Base-by-base conservation (phyloP, 202 grass and related monocot genomes). In the Zoysia matrella region DNA sequence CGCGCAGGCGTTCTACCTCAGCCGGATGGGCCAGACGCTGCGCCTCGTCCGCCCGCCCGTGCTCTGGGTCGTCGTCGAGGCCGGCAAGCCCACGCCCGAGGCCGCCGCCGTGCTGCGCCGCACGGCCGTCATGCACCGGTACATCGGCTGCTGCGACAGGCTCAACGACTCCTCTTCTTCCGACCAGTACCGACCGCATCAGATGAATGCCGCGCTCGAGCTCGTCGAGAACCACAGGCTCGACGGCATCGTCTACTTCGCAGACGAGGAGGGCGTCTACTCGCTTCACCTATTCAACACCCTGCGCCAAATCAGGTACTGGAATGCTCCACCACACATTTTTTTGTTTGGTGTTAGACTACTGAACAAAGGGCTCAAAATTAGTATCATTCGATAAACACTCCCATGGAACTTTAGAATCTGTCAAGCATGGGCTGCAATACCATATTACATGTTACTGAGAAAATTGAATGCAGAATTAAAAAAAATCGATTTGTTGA, bases 261-360 rank as follows among this genome's bases (percentile, higher is more conserved):
- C 96, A 8, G 91, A 99, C 45, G 96, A 99, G 74, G 96, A 96
- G 58, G 94, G 92, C 47, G 85, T 99, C 71, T 99, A 99, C 89
- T 96, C 96, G 0, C 85, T 99, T 0, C 71, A 85, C 0, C 93
- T 99, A 85, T 99, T 99, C 73, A 65, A 93, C 7, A 87, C 47
- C 0, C 80, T 99, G 52, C 94, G 93, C 77, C 87, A 87, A 0
- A 90, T 99, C 78, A 99, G 89, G 96, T 99, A 78, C 44, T 5
- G 45, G 3, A 47, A 47, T 47, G 45, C 5, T 5, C 45, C 45
- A 3, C 30, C 15, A 73, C 13, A 39, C 22, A 22, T 22, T 22
- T 42, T 22, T 22, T 22, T 22, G 0, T 0, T 56, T 11, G 14
- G 39, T 8, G 4, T 71, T 78, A 3, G 42, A 12, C 15, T 0